phyloP scores from a whole-genome alignment of 352 stramenopile genomes.

The Phytophthora ohioensis region DNA sequence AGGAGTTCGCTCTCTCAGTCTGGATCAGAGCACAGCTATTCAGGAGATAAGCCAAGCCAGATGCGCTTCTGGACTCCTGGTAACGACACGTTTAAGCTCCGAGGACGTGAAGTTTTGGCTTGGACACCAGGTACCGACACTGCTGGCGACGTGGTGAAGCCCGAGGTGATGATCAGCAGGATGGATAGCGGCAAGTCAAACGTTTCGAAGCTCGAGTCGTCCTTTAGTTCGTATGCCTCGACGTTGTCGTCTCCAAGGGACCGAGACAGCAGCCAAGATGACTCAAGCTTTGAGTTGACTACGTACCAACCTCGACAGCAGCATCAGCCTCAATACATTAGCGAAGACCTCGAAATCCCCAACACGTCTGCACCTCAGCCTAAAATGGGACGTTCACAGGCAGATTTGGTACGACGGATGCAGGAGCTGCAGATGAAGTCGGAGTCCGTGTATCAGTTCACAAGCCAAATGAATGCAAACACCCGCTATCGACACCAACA shows the following conservation, averaged over 20 bases:
- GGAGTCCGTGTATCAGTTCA: slow-evolving; percentile 68
- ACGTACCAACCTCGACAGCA: slow-evolving; percentile 25
- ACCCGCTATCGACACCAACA: slow-evolving; percentile 29
- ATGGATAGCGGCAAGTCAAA: slow-evolving; percentile 20
- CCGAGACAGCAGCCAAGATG: slow-evolving; percentile 24
- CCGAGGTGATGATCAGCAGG: slow-evolving; percentile 11
- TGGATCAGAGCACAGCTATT: slow-evolving; percentile 19
- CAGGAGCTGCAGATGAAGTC: slow-evolving; percentile 61
- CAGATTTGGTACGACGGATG: slow-evolving; percentile 59
- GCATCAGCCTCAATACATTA: slow-evolving; percentile 23
- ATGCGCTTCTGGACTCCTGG: slow-evolving; percentile 35
- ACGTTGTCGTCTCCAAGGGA: slow-evolving; percentile 29
- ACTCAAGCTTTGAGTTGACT: slow-evolving; percentile 29
- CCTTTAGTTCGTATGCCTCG: slow-evolving; percentile 27
- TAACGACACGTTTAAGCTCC: slow-evolving; percentile 12
- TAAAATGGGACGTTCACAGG: slow-evolving; percentile 1
- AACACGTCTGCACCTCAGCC: slow-evolving; percentile 18
- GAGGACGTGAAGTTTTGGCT: slow-evolving; percentile 1
- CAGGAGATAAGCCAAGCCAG: slow-evolving; percentile 5
- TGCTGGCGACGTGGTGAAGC: slow-evolving; percentile 16
- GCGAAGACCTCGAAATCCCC: slow-evolving; percentile 25
- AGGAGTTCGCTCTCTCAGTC: slow-evolving; percentile 12
- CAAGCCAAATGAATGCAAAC: slow-evolving; percentile 52
- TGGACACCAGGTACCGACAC: slow-evolving; percentile 17
- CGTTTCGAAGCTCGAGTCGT: slow-evolving; percentile 26